Conservation (phyloP, 495 filamentous ascomycete genomes). For the Xylaria longipes region DNA sequence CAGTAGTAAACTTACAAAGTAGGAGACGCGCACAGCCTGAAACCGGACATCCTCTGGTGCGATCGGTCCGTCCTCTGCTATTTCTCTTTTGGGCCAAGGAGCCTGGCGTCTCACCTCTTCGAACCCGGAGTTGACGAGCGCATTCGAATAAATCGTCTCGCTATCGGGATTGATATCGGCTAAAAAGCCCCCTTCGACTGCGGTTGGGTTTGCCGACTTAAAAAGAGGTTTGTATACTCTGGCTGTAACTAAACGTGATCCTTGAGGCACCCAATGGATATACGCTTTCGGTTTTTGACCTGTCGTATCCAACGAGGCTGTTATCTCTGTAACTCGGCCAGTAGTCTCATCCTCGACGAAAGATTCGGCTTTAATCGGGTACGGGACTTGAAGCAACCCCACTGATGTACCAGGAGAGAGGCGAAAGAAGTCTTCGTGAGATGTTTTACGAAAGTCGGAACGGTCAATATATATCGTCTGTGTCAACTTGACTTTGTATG, state of each 20-base stretch:
- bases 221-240: conserved; percentile 72
- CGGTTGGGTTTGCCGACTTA: conserved; percentile 66
- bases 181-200: conserved; percentile 64
- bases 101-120: neutral
- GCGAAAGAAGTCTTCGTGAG: conserved; percentile 73
- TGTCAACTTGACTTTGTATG: conserved; percentile 36
- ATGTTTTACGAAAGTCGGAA: conserved; percentile 72
- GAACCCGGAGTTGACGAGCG: neutral
- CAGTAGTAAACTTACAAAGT: conserved; percentile 2
- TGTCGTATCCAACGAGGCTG: conserved; percentile 48
- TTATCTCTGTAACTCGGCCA: conserved; percentile 8
- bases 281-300: conserved; percentile 66
- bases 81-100: neutral
- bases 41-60: conserved; percentile 5
- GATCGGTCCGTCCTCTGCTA: neutral
- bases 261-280: conserved; percentile 70
- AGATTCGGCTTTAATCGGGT: conserved; percentile 61
- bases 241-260: conserved; percentile 54
- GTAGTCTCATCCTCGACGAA: conserved; percentile 37
- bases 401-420: conserved; percentile 74
- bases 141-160: neutral
- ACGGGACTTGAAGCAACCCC: conserved; percentile 70
- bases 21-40: neutral
- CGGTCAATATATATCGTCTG: conserved; percentile 73
- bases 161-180: conserved; percentile 46